Evolutionary conservation across 257 asterid genomes (phyloP).

Genomic region (Nicotiana attenuata): DNA sequence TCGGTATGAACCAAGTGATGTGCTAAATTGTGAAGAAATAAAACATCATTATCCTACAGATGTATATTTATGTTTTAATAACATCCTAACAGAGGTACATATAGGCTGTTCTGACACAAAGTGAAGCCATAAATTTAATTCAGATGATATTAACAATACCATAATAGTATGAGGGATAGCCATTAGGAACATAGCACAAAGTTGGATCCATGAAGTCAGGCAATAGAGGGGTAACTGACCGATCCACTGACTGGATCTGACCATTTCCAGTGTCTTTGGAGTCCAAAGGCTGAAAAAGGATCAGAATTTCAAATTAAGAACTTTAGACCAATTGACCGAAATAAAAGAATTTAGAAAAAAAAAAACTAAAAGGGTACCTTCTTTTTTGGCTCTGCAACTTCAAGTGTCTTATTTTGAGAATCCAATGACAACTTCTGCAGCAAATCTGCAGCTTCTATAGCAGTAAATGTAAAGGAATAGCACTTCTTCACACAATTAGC

Average conservation of each 20-base stretch:
- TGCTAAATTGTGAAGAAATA: background rate
- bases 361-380: constrained; percentile 21
- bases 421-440: constrained; percentile 59
- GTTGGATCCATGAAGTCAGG: constrained; percentile 42
- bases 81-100: background rate
- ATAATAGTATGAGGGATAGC: constrained; percentile 42
- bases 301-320: background rate
- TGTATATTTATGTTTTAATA: background rate
- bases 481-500: background rate
- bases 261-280: constrained; percentile 21
- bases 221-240: constrained; percentile 34
- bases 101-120: background rate
- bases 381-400: constrained; percentile 39
- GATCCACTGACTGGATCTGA: constrained; percentile 32
- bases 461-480: constrained; percentile 38
- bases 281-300: constrained; percentile 28
- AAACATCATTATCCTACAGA: background rate
- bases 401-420: constrained; percentile 39
- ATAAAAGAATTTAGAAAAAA: background rate
- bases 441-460: constrained; percentile 48
- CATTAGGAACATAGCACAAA: constrained; percentile 36
- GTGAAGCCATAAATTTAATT: background rate
- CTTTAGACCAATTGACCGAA: background rate
- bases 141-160: background rate
- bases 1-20: background rate